phyloP scores from a whole-genome alignment of 768 basidiomycete species.

The Peribolospora baueri region DNA sequence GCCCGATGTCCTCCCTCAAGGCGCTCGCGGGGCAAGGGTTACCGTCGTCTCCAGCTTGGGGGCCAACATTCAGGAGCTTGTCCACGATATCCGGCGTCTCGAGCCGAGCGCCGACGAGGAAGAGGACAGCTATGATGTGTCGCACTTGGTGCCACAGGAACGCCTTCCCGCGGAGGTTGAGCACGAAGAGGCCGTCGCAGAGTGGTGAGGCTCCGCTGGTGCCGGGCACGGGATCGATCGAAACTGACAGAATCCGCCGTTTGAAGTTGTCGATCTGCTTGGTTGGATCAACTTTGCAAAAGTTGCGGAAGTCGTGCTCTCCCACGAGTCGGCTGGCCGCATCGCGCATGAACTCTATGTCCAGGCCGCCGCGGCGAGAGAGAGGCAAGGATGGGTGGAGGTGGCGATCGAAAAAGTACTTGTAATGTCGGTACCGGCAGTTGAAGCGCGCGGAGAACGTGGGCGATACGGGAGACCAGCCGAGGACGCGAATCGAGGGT shows the following conservation, averaged over 20 bases:
- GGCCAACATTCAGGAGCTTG: slow-evolving; percentile 29
- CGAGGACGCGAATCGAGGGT: slow-evolving; percentile 62
- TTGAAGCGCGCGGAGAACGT: slow-evolving; percentile 71
- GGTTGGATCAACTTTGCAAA: slow-evolving; percentile 73
- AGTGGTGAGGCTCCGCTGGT: slow-evolving; percentile 2
- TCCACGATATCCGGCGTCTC: slow-evolving; percentile 48
- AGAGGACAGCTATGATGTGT: slow-evolving; percentile 74
- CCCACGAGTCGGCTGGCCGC: slow-evolving; percentile 52
- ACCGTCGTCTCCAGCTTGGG: not conserved
- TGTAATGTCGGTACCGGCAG: slow-evolving; percentile 76
- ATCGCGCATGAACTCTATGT: slow-evolving; percentile 47
- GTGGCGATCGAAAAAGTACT: slow-evolving; percentile 59
- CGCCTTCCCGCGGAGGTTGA: slow-evolving; percentile 65
- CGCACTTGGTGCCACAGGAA: slow-evolving; percentile 92
- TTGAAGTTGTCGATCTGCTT: slow-evolving; percentile 70
- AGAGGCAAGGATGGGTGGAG: slow-evolving; percentile 15
- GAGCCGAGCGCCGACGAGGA: slow-evolving; percentile 59
- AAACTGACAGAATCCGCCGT: slow-evolving; percentile 41
- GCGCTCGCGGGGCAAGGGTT: not conserved
- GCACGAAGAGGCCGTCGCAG: slow-evolving; percentile 29
- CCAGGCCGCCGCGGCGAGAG: slow-evolving; percentile 25
- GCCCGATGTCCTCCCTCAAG: slow-evolving; percentile 1
- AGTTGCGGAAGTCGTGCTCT: slow-evolving; percentile 82
- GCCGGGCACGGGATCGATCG: slow-evolving; percentile 28
- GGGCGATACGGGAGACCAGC: slow-evolving; percentile 69